Conservation (phyloP, 2,329 filamentous ascomycete species). For the Aphanocladium album region DNA sequence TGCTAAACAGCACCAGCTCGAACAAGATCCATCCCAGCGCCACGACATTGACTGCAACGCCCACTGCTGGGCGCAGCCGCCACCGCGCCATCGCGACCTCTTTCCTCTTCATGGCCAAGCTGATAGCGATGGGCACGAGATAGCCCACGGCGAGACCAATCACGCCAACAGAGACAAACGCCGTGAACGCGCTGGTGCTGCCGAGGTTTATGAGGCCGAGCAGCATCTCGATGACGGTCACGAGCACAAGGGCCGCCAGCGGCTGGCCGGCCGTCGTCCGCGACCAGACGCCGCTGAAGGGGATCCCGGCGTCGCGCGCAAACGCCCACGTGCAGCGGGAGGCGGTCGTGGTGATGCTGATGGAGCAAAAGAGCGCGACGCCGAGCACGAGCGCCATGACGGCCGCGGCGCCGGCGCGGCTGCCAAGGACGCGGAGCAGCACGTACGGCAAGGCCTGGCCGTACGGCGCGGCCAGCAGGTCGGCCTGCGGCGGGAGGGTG, state of each 20-base stretch:
- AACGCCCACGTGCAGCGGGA: slow-evolving; percentile 58
- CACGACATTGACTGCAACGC: slow-evolving; percentile 39
- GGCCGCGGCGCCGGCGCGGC: slow-evolving; percentile 44
- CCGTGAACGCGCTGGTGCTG: slow-evolving; percentile 7
- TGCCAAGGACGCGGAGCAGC: slow-evolving; percentile 46
- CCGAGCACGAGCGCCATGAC: slow-evolving; percentile 50
- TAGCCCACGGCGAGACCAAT: slow-evolving; percentile 52
- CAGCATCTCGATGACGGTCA: slow-evolving; percentile 47
- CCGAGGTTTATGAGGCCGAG: slow-evolving; percentile 55
- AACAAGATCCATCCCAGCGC: slow-evolving; percentile 47
- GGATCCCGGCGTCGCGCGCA: slow-evolving; percentile 53
- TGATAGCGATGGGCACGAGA: slow-evolving; percentile 50
- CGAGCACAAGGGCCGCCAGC: slow-evolving; percentile 51
- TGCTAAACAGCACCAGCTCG: slow-evolving; percentile 49
- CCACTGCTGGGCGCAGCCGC: slow-evolving; percentile 39
- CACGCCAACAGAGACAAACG: slow-evolving; percentile 43
- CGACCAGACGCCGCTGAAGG: slow-evolving; percentile 45
- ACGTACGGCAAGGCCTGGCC: slow-evolving; percentile 53
- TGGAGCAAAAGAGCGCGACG: slow-evolving; percentile 53
- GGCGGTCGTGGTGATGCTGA: slow-evolving; percentile 54
- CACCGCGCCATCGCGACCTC: slow-evolving; percentile 45
- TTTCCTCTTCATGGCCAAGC: slow-evolving; percentile 38
- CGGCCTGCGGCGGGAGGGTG: slow-evolving; percentile 35
- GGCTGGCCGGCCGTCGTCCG: slow-evolving; percentile 49
- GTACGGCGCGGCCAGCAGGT: slow-evolving; percentile 41